These are phyloP conservation scores for Schizosaccharomyces japonicus DNA, from an alignment of 805 yeast species.

Conservation along the genomic window DNA sequence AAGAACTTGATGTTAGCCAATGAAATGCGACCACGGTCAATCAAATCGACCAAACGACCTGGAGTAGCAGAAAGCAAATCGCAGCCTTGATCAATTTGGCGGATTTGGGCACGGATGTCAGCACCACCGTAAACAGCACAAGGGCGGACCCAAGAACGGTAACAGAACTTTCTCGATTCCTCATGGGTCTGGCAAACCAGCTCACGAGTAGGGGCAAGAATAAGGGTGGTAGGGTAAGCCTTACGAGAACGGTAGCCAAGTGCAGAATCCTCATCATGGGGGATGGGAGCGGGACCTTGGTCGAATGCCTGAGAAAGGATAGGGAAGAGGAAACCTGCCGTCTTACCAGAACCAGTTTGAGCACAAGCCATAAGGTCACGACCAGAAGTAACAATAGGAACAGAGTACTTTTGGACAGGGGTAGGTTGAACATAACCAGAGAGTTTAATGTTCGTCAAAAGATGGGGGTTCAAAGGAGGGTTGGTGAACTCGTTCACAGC, in stretches of 20 bases:
- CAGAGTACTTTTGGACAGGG: constrained; percentile 83
- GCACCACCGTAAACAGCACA: constrained; percentile 98
- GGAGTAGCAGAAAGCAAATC: constrained; percentile 95
- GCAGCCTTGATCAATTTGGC: constrained; percentile 79
- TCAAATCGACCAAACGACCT: constrained; percentile 88
- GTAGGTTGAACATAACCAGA: constrained; percentile 92
- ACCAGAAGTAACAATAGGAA: constrained; percentile 70
- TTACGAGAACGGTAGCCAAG: constrained; percentile 27
- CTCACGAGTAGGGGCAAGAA: constrained; percentile 98
- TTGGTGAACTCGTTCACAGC: constrained; percentile 67
- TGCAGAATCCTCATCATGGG: constrained; percentile 8
- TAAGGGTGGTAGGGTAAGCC: constrained; percentile 82
- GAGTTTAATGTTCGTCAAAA: constrained; percentile 63
- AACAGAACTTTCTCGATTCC: constrained; percentile 83
- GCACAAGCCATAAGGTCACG: constrained; percentile 95
- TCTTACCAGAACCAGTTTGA: constrained; percentile 97
- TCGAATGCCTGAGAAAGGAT: constrained; percentile 75
- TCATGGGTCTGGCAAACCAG: constrained; percentile 89
- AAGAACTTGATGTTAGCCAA: constrained; percentile 73
- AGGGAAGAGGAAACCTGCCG: constrained; percentile 98
- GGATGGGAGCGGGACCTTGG: constrained; percentile 50
- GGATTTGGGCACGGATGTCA: constrained; percentile 66
- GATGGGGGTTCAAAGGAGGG: constrained; percentile 72
- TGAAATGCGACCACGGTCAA: constrained; percentile 86
- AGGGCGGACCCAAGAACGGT: constrained; percentile 95